Percentiles rank a stretch among this genome's conserved stretches.
Conservation (phyloP, 345 rosid genomes). For the Citrus cavaleriei region DNA sequence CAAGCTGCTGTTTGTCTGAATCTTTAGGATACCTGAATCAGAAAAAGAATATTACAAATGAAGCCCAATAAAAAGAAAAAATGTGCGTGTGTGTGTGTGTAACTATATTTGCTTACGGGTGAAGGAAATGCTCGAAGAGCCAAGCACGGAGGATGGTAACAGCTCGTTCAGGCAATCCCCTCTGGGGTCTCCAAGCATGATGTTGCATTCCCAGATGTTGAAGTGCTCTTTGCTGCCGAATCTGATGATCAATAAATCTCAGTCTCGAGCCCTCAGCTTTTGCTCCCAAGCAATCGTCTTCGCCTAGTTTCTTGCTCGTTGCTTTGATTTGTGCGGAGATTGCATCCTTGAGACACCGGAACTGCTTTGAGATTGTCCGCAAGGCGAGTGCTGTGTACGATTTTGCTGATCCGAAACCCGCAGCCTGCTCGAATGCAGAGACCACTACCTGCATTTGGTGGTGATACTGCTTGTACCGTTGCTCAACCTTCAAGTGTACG, state of each 20-base stretch:
- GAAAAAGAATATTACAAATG: not conserved
- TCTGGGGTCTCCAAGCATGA: slow-evolving; percentile 74
- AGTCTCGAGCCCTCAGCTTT: slow-evolving; percentile 45
- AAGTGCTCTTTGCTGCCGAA: slow-evolving; percentile 48
- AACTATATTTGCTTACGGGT: slow-evolving; percentile 50
- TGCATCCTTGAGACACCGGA: slow-evolving; percentile 62
- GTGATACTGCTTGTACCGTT: slow-evolving; percentile 67
- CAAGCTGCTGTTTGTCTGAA: slow-evolving; percentile 73
- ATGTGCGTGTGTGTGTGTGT: too few relatives aligned
- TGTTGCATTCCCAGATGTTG: slow-evolving; percentile 56
- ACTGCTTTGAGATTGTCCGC: slow-evolving; percentile 70
- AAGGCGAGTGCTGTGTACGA: slow-evolving; percentile 65
- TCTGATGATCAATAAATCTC: slow-evolving; percentile 46
- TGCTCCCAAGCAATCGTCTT: slow-evolving; percentile 47
- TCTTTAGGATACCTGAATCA: slow-evolving; percentile 69
- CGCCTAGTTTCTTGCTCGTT: slow-evolving; percentile 53
- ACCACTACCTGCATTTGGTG: slow-evolving; percentile 60
- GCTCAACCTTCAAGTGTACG: slow-evolving; percentile 46
- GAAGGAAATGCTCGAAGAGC: slow-evolving; percentile 88
- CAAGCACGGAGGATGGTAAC: slow-evolving; percentile 75
- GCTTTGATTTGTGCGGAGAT: slow-evolving; percentile 55
- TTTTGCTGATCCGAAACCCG: slow-evolving; percentile 59
- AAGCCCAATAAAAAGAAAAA: not conserved
- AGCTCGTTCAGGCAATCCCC: slow-evolving; percentile 82
- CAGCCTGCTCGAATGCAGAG: slow-evolving; percentile 60